These are phyloP conservation scores for Sporobolomyces pararoseus DNA, from an alignment of 768 basidiomycete genomes.

Conservation along the genomic window DNA sequence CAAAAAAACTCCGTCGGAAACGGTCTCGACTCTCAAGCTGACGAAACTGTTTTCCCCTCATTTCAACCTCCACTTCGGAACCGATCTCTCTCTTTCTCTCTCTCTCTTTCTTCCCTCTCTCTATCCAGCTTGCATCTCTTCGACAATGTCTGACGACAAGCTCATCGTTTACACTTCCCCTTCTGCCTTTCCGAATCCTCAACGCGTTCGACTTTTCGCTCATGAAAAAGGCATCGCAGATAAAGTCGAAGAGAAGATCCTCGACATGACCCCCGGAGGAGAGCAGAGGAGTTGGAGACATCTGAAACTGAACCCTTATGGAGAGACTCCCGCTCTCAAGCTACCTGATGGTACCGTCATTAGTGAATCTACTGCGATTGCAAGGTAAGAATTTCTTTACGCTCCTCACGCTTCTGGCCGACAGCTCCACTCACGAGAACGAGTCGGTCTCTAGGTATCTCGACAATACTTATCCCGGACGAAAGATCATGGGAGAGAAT, in stretches of 20 bases:
- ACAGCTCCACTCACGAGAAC: background rate
- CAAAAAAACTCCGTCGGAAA: too few species aligned
- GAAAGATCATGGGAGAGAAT: conserved; percentile 35
- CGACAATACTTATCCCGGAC: conserved; percentile 23
- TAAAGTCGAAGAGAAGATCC: conserved; percentile 23
- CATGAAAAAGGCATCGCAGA: conserved; percentile 31
- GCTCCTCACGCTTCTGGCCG: background rate
- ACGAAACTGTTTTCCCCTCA: too few species aligned
- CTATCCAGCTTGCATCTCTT: background rate
- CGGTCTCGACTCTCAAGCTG: too few species aligned
- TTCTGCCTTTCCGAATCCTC: conserved; percentile 34
- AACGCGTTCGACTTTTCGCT: conserved; percentile 28
- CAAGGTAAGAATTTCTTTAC: too few species aligned
- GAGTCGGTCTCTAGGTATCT: conserved; percentile 14
- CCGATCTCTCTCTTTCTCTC: background rate
- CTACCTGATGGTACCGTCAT: conserved; percentile 12
- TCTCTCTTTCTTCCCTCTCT: background rate
- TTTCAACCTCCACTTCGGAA: too few species aligned
- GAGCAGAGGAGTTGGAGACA: conserved; percentile 34
- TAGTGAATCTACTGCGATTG: conserved; percentile 13
- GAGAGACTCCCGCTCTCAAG: conserved; percentile 27
- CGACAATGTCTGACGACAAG: conserved; percentile 7
- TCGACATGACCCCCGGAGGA: conserved; percentile 30
- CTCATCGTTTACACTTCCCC: conserved; percentile 3
- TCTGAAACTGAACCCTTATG: conserved; percentile 12